phyloP scores from a whole-genome alignment of 2,329 filamentous ascomycete species.

The Hypoxylon sp. region DNA sequence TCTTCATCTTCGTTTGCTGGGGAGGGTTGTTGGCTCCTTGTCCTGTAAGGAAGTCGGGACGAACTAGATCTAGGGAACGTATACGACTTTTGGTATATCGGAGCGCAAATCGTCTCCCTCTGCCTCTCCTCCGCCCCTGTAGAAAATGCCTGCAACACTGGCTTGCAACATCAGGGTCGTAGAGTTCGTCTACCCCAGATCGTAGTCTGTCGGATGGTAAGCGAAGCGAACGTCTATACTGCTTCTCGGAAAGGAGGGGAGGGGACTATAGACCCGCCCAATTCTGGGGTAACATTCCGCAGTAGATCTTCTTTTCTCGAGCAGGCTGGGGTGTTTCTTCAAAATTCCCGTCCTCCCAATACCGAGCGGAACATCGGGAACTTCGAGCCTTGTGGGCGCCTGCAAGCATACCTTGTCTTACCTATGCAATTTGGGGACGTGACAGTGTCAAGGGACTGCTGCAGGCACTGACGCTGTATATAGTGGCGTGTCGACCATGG shows the following conservation, averaged over 20 bases:
- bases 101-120: constrained; percentile 17
- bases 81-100: constrained; percentile 22
- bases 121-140: too few species aligned
- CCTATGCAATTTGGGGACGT: constrained; percentile 31
- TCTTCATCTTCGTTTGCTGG: too few species aligned
- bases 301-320: constrained; percentile 27
- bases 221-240: constrained; percentile 27
- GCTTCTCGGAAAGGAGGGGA: constrained; percentile 38
- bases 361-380: constrained; percentile 44
- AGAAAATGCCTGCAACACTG: too few species aligned
- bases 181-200: constrained; percentile 31
- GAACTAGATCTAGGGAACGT: constrained; percentile 23
- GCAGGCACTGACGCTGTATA: constrained; percentile 26
- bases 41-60: constrained; percentile 26
- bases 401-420: constrained; percentile 29
- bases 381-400: constrained; percentile 40
- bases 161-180: constrained; percentile 16
- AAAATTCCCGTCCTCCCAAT: constrained; percentile 32
- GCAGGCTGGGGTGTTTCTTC: constrained; percentile 22
- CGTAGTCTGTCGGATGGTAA: constrained; percentile 34
- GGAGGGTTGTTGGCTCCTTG: constrained; percentile 21
- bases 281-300: constrained; percentile 40
- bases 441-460: constrained; percentile 27
- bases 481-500: constrained; percentile 1
- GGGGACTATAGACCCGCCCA: constrained; percentile 35